Evolutionary conservation across 2,329 filamentous ascomycete species (phyloP).

Genomic region (Metarhizium sp.): DNA sequence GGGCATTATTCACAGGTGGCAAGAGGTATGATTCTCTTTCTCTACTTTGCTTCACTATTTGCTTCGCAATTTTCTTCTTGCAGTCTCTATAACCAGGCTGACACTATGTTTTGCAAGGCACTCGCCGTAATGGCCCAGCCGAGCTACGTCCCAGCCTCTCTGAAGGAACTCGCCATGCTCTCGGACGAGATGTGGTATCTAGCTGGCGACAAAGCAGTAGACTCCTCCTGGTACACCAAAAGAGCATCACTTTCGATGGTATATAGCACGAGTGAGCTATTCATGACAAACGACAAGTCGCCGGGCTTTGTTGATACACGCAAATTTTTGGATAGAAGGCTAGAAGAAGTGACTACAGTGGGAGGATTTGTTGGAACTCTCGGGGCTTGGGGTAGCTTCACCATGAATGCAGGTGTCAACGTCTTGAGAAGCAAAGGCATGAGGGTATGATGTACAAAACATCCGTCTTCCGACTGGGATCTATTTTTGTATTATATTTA

Average conservation of each 20-base stretch:
- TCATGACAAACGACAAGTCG: constrained; percentile 85
- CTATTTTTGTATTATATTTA: not conserved
- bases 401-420: constrained; percentile 67
- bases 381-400: constrained; percentile 75
- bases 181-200: constrained; percentile 91
- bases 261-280: constrained; percentile 71
- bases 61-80: not conserved
- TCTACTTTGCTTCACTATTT: not conserved
- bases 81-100: too few relatives aligned
- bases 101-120: constrained; percentile 44
- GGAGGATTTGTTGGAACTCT: constrained; percentile 54
- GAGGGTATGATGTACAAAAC: constrained; percentile 48
- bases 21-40: constrained; percentile 52
- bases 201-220: constrained; percentile 71
- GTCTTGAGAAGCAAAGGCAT: constrained; percentile 81
- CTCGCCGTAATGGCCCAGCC: constrained; percentile 85
- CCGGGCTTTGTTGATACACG: constrained; percentile 67
- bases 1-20: constrained; percentile 67
- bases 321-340: constrained; percentile 65
- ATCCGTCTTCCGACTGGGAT: not conserved
- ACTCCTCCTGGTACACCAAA: constrained; percentile 77
- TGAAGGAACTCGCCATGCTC: constrained; percentile 70
- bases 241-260: constrained; percentile 46
- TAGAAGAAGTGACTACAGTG: constrained; percentile 58
- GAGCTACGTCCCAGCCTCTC: constrained; percentile 61